phyloP scores from a whole-genome alignment of 345 rosid genomes.

The Eucalyptus coolabah region DNA sequence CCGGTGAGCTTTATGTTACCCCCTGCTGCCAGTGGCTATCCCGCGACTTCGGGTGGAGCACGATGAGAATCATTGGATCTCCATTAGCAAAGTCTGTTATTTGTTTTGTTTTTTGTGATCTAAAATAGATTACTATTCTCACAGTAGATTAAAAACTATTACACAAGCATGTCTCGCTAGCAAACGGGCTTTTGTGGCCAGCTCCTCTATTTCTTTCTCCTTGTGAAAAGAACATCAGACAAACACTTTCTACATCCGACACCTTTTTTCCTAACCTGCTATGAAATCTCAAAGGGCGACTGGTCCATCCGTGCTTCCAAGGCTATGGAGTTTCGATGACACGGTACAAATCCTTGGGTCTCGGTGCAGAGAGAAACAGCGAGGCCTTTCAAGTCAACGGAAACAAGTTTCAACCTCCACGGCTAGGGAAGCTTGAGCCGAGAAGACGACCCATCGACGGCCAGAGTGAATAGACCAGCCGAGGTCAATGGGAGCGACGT shows the following conservation, averaged over 20 bases:
- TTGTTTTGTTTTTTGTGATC: too few species aligned
- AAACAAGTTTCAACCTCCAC: not conserved
- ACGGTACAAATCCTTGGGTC: not conserved
- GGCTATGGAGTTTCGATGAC: not conserved
- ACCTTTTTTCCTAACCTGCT: too few species aligned
- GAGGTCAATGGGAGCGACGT: not conserved
- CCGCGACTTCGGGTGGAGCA: not conserved
- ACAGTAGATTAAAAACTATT: too few species aligned
- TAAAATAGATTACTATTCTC: too few species aligned
- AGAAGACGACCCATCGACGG: not conserved
- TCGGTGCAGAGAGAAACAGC: not conserved
- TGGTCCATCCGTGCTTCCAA: not conserved
- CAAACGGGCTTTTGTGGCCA: too few species aligned
- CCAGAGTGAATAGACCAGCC: not conserved
- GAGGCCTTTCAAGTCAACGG: not conserved
- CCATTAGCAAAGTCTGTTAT: too few species aligned
- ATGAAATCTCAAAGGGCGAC: not conserved
- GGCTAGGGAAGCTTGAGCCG: not conserved
- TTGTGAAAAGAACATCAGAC: not conserved
- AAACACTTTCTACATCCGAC: not conserved
- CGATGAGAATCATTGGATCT: not conserved
- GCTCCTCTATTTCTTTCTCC: too few species aligned
- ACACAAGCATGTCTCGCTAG: rapidly evolving
- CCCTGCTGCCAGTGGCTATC: rapidly evolving
- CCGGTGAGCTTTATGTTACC: too few species aligned